phyloP scores from a whole-genome alignment of 345 rosid genomes.

The Hibiscus mutabilis region DNA sequence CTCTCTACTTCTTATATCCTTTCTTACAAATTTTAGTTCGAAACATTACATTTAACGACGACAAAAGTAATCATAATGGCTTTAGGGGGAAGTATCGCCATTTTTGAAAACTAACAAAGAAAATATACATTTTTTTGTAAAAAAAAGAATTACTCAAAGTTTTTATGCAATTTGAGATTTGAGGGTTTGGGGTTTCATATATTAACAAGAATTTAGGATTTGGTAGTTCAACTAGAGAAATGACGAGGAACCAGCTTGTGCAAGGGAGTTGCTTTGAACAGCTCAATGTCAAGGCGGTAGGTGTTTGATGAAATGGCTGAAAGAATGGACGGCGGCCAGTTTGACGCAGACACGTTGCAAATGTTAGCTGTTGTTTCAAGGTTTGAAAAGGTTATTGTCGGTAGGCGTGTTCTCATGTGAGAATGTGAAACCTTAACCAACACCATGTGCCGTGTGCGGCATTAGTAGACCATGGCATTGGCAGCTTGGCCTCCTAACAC shows the following conservation, averaged over 20 bases:
- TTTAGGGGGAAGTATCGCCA: neutral
- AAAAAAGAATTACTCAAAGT: neutral
- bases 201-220: neutral
- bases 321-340: neutral
- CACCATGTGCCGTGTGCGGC: conserved; percentile 7
- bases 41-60: no score
- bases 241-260: neutral
- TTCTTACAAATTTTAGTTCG: no score
- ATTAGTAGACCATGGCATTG: neutral
- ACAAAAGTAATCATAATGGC: conserved; percentile 10
- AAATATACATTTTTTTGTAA: neutral
- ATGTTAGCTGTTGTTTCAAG: neutral
- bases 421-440: conserved; percentile 2
- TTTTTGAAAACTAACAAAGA: neutral
- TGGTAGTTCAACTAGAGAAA: neutral
- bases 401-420: neutral
- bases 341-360: neutral
- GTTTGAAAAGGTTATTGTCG: neutral
- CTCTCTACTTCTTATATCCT: no score
- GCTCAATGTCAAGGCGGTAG: neutral
- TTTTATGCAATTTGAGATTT: neutral
- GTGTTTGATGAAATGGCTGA: neutral
- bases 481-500: neutral
- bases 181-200: neutral
- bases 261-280: neutral